Conservation (phyloP, 2,329 filamentous ascomycete genomes). For the Talaromyces amestolkiae region DNA sequence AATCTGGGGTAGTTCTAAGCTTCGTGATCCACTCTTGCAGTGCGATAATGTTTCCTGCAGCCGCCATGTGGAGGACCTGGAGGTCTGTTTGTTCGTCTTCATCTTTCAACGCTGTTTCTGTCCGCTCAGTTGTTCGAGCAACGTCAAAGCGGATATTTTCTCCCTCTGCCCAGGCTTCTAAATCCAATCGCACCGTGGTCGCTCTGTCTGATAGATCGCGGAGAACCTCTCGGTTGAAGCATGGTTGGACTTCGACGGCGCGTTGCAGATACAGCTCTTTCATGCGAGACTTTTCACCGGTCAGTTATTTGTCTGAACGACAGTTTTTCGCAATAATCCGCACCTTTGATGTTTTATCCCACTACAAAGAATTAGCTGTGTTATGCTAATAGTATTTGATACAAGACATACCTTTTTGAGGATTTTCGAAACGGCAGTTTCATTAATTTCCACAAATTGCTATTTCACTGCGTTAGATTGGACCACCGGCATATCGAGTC, state of each 20-base stretch:
- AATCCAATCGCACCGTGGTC: slow-evolving; percentile 89
- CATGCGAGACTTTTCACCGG: slow-evolving; percentile 68
- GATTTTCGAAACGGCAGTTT: slow-evolving; percentile 96
- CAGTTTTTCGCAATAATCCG: slow-evolving; percentile 16
- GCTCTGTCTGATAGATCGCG: slow-evolving; percentile 95
- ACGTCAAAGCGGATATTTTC: slow-evolving; percentile 83
- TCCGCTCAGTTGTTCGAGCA: slow-evolving; percentile 40
- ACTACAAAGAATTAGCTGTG: slow-evolving; percentile 48
- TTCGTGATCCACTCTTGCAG: slow-evolving; percentile 78
- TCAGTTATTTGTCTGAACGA: slow-evolving; percentile 22
- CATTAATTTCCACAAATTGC: slow-evolving; percentile 98
- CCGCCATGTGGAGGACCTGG: slow-evolving; percentile 73
- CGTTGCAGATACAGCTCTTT: slow-evolving; percentile 96
- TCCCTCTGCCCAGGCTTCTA: slow-evolving; percentile 95
- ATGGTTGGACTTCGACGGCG: slow-evolving; percentile 95
- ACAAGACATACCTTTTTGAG: slow-evolving; percentile 72
- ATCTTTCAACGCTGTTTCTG: slow-evolving; percentile 53
- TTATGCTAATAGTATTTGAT: background rate
- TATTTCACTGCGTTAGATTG: slow-evolving; percentile 38
- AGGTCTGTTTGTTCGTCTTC: slow-evolving; percentile 89
- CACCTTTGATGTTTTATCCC: slow-evolving; percentile 98
- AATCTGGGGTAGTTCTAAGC: slow-evolving; percentile 61
- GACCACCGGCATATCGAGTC: background rate
- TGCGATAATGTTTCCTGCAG: slow-evolving; percentile 75
- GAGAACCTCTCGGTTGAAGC: slow-evolving; percentile 96